These are phyloP conservation scores for Tetraselmis striata DNA, from an alignment of 139 green algal species.

Conservation along the genomic window DNA sequence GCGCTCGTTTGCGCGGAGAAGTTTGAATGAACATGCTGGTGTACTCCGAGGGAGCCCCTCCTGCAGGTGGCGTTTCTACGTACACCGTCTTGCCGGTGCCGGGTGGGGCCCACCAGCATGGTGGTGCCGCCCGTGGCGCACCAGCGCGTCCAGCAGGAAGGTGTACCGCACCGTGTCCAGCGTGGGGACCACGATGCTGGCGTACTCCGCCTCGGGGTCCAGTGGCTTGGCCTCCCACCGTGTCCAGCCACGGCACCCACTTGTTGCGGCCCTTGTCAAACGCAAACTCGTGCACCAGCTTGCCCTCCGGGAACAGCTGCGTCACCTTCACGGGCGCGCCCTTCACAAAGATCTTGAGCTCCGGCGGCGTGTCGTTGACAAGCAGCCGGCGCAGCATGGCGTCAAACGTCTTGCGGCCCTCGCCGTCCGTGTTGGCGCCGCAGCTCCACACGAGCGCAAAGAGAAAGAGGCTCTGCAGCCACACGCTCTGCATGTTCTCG, in stretches of 20 bases:
- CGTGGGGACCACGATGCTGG: constrained; percentile 16
- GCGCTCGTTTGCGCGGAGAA: constrained; percentile 33
- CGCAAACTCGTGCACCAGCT: constrained; percentile 24
- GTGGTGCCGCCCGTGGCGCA: constrained; percentile 14
- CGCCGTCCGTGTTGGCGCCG: constrained; percentile 23
- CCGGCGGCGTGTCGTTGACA: constrained; percentile 12
- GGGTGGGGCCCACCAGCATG: constrained; percentile 33
- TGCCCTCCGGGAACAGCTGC: constrained; percentile 23
- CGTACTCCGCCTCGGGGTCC: constrained; percentile 14
- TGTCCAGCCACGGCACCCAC: constrained; percentile 29
- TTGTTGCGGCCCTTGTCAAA: constrained; percentile 30
- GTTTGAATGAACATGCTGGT: constrained; percentile 28
- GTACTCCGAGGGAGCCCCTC: background rate
- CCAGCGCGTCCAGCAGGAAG: constrained; percentile 19
- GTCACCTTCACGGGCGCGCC: constrained; percentile 13
- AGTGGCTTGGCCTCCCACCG: constrained; percentile 18
- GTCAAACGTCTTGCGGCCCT: constrained; percentile 26
- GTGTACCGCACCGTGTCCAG: constrained; percentile 17
- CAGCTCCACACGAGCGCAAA: constrained; percentile 30
- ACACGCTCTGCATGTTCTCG: constrained; percentile 18
- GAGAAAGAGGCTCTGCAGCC: constrained; percentile 32
- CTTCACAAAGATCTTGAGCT: constrained; percentile 22
- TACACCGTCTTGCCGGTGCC: constrained; percentile 42
- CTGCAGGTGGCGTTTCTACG: constrained; percentile 19
- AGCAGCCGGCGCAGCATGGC: constrained; percentile 12